Evolutionary conservation across 306 rosid species (phyloP).

Genomic region (Fagus crenata): DNA sequence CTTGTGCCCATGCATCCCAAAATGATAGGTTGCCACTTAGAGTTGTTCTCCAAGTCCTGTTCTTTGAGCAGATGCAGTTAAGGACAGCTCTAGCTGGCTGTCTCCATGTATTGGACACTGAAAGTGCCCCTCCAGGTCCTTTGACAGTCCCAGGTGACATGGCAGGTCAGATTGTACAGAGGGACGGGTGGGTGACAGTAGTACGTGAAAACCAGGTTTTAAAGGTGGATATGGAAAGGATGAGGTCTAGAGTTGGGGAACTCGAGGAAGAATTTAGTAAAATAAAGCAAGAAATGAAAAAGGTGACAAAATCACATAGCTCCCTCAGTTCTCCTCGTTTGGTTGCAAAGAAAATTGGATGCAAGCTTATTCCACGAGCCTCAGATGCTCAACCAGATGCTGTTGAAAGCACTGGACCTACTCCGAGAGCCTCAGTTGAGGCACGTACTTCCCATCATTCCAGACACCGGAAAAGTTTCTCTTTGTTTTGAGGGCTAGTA

Average conservation of each 20-base stretch:
- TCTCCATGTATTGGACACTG: slow-evolving; percentile 63
- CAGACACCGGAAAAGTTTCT: slow-evolving; percentile 59
- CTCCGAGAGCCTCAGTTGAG: slow-evolving; percentile 67
- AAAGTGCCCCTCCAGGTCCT: slow-evolving; percentile 61
- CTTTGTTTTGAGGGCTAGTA: slow-evolving; percentile 43
- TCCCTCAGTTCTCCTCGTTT: slow-evolving; percentile 65
- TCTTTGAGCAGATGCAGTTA: slow-evolving; percentile 90
- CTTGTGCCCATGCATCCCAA: slow-evolving; percentile 91
- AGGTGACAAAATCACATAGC: slow-evolving; percentile 63
- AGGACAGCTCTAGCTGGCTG: slow-evolving; percentile 80
- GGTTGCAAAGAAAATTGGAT: slow-evolving; percentile 58
- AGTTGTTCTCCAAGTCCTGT: slow-evolving; percentile 89
- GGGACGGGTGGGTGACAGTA: slow-evolving; percentile 89
- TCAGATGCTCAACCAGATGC: slow-evolving; percentile 75
- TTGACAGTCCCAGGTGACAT: slow-evolving; percentile 29
- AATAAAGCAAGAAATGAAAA: slow-evolving; percentile 90
- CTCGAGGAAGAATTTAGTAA: slow-evolving; percentile 78
- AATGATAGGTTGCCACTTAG: slow-evolving; percentile 87
- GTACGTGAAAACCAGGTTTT: slow-evolving; percentile 82
- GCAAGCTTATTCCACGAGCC: slow-evolving; percentile 68
- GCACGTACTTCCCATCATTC: slow-evolving; percentile 48
- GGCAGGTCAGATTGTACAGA: slow-evolving; percentile 64
- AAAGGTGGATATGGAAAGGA: slow-evolving; percentile 81
- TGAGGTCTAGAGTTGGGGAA: slow-evolving; percentile 84
- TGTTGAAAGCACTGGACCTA: slow-evolving; percentile 45